Evolutionary conservation across 2,329 filamentous ascomycete species (phyloP).

Genomic region (Nannizzia gypsea): DNA sequence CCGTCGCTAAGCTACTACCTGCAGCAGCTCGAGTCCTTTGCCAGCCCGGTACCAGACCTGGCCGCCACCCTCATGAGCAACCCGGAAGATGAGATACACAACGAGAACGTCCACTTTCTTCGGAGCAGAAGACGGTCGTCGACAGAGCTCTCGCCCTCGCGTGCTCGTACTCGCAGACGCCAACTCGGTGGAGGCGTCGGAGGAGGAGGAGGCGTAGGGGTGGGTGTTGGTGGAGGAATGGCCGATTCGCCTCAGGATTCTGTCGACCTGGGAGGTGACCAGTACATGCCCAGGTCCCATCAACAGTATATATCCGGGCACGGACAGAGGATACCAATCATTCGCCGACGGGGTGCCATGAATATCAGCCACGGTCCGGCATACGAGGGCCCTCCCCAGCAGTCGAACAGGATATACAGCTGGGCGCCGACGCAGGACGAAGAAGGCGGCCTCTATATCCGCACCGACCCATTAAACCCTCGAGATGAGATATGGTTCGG

Average conservation of each 20-base stretch:
- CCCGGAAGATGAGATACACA: conserved; percentile 34
- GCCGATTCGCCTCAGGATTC: background rate
- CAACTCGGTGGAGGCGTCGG: background rate
- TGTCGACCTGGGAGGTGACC: background rate
- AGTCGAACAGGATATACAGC: conserved; percentile 46
- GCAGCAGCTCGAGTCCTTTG: conserved; percentile 36
- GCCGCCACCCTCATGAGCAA: conserved; percentile 39
- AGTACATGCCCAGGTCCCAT: background rate
- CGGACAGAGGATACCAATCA: conserved; percentile 18
- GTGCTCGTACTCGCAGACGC: conserved; percentile 3
- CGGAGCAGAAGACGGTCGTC: conserved; percentile 27
- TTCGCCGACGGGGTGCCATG: conserved; percentile 30
- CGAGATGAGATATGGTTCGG: background rate
- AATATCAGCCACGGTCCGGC: conserved; percentile 36
- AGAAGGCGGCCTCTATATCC: background rate
- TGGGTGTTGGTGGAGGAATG: background rate
- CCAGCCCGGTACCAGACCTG: conserved; percentile 41
- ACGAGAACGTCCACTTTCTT: conserved; percentile 43
- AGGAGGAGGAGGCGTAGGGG: background rate
- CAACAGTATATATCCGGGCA: background rate
- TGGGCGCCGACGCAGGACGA: conserved; percentile 43
- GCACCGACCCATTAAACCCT: background rate
- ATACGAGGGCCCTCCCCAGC: conserved; percentile 45
- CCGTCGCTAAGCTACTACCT: conserved; percentile 31
- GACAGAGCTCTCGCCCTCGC: conserved; percentile 2